A percentile compares a stretch with the other conserved stretches of the same genome.
Conservation (phyloP, 352 stramenopile species). For the Phytophthora melonis region DNA sequence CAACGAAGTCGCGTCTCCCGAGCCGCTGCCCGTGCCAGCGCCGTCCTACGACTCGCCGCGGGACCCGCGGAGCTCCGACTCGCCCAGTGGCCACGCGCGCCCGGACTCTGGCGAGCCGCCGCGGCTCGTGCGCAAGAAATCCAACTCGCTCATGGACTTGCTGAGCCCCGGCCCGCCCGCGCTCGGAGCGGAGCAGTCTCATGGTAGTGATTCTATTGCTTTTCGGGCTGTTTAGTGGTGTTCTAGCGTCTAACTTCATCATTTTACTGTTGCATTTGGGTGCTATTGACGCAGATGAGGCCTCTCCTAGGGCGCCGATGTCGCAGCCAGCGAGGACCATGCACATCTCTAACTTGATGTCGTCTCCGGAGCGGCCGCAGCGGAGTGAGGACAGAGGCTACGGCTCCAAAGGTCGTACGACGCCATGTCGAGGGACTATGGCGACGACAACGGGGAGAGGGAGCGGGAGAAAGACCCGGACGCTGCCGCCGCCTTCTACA, state of each 20-base stretch:
- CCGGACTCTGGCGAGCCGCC: slow-evolving; percentile 20
- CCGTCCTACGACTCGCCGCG: slow-evolving; percentile 48
- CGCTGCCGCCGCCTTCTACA: slow-evolving; percentile 85
- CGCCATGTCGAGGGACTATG: slow-evolving; percentile 55
- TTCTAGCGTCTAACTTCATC: too few relatives aligned
- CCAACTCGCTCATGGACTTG: slow-evolving; percentile 82
- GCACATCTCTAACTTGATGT: slow-evolving; percentile 71
- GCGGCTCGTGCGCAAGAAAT: slow-evolving; percentile 63
- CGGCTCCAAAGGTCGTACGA: slow-evolving; percentile 58
- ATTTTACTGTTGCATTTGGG: neutral
- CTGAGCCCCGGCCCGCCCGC: slow-evolving; percentile 67
- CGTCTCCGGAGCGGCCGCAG: slow-evolving; percentile 31
- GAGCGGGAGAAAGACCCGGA: slow-evolving; percentile 58
- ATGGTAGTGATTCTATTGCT: slow-evolving; percentile 27
- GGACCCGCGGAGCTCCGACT: slow-evolving; percentile 7
- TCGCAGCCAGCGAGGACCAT: slow-evolving; percentile 37
- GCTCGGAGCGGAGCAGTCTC: slow-evolving; percentile 38
- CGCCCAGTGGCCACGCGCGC: slow-evolving; percentile 6
- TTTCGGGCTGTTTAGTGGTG: too few relatives aligned
- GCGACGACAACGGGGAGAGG: slow-evolving; percentile 17
- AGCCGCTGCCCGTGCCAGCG: slow-evolving; percentile 54
- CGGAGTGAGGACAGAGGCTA: slow-evolving; percentile 4
- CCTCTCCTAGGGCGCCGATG: slow-evolving; percentile 27
- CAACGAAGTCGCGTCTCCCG: slow-evolving; percentile 28
- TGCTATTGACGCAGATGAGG: slow-evolving; percentile 16